A percentile compares a stretch with the other conserved stretches of the same genome.
Conservation (phyloP, 2,329 filamentous ascomycete species). For the Fusarium nodosum region DNA sequence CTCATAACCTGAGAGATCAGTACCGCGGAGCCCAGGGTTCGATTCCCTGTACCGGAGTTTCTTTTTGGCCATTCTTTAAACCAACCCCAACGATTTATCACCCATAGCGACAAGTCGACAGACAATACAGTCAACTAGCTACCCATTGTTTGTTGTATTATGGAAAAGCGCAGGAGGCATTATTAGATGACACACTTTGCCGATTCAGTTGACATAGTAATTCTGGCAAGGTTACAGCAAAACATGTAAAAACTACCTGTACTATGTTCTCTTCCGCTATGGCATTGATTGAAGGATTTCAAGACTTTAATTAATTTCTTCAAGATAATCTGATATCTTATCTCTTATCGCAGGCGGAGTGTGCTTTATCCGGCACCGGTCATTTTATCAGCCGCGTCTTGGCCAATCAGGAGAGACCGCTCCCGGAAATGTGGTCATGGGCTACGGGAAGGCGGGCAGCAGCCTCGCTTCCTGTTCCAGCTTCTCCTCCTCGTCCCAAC, state of each 20-base stretch:
- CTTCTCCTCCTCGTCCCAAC: constrained; percentile 47
- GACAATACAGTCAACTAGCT: not conserved
- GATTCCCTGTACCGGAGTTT: constrained; percentile 49
- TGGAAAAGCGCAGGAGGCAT: not conserved
- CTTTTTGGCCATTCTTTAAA: accelerated
- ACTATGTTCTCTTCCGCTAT: not conserved
- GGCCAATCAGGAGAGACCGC: constrained; percentile 40
- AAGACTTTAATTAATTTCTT: not conserved
- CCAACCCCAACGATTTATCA: not conserved
- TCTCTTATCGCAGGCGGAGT: constrained; percentile 9
- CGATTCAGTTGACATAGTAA: no score
- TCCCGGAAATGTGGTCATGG: constrained; percentile 51
- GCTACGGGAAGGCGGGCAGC: constrained; percentile 50
- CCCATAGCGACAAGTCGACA: not conserved
- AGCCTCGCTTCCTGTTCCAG: constrained; percentile 51
- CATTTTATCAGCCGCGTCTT: constrained; percentile 41
- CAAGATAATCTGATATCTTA: constrained; percentile 8
- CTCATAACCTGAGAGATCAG: constrained; percentile 47
- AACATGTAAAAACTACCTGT: not conserved
- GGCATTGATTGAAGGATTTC: not conserved
- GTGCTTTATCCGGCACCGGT: constrained; percentile 42
- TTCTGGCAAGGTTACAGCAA: not conserved
- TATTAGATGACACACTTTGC: not conserved
- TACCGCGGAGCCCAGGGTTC: constrained; percentile 49
- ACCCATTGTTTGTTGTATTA: not conserved